These are phyloP conservation scores for Claviceps sp. DNA, from an alignment of 2,329 filamentous ascomycete species.

Conservation along the genomic window DNA sequence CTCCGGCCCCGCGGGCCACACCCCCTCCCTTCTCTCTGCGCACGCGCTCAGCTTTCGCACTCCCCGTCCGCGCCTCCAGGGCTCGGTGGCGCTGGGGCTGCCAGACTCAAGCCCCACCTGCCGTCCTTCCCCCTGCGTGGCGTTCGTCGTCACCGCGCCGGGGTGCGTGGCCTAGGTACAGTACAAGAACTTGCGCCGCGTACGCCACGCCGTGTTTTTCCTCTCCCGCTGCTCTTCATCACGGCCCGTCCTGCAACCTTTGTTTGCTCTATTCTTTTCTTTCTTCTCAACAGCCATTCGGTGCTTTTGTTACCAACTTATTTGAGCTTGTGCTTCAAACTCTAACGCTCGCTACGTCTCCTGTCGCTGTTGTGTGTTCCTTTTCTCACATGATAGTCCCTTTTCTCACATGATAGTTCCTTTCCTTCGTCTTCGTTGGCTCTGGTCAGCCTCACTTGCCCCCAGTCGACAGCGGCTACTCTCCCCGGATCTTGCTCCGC, in stretches of 20 bases:
- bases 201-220: neutral
- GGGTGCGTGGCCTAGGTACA: constrained; percentile 1
- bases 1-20: neutral
- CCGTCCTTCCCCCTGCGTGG: neutral
- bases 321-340: neutral
- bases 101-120: neutral
- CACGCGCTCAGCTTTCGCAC: neutral
- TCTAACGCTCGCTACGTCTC: constrained; percentile 4
- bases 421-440: neutral
- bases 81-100: neutral
- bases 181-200: neutral
- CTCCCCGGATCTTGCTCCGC: neutral
- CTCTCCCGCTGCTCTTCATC: neutral
- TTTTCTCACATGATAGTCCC: neutral
- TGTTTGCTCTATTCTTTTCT: neutral
- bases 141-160: neutral
- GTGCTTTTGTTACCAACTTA: constrained; percentile 1
- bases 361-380: neutral
- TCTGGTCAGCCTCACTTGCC: neutral
- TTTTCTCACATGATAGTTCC: neutral
- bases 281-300: neutral
- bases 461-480: neutral
- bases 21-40: neutral
- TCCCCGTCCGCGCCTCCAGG: neutral
- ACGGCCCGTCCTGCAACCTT: constrained; percentile 1